Percentiles rank a stretch among this genome's conserved stretches.
These are phyloP conservation scores for Metschnikowia chrysomelidarum DNA, from an alignment of 805 yeast genomes.

Conservation along the genomic window DNA sequence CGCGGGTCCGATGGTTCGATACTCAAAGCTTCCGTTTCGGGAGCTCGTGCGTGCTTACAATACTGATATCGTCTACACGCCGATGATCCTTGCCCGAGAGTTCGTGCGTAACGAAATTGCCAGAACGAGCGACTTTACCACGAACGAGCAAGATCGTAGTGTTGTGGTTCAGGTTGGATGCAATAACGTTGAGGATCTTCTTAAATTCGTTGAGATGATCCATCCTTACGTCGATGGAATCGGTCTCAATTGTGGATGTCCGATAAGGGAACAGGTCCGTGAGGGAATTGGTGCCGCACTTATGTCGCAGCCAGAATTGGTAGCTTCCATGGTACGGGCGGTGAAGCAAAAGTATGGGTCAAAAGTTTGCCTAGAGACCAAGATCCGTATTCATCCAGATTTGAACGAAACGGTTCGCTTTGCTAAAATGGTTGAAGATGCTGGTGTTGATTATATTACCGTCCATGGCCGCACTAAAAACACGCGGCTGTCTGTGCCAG, in stretches of 20 bases:
- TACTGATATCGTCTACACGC: slow-evolving; percentile 85
- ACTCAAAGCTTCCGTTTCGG: slow-evolving; percentile 90
- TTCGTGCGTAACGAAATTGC: slow-evolving; percentile 85
- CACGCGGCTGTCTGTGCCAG: slow-evolving; percentile 83
- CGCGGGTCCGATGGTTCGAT: slow-evolving; percentile 95
- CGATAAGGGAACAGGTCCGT: slow-evolving; percentile 88
- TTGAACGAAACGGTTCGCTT: slow-evolving; percentile 68
- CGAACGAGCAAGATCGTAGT: slow-evolving; percentile 66
- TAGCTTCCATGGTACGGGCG: slow-evolving; percentile 78
- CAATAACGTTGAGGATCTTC: slow-evolving; percentile 75
- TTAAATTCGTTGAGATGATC: slow-evolving; percentile 85
- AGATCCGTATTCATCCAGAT: slow-evolving; percentile 84
- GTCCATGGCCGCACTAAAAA: slow-evolving; percentile 89
- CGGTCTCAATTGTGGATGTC: slow-evolving; percentile 97
- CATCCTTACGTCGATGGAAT: slow-evolving; percentile 89
- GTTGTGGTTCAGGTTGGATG: slow-evolving; percentile 90
- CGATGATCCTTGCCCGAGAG: slow-evolving; percentile 95
- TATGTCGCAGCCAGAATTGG: slow-evolving; percentile 78
- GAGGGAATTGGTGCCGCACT: slow-evolving; percentile 98
- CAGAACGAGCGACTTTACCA: slow-evolving; percentile 78
- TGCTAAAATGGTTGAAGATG: slow-evolving; percentile 70
- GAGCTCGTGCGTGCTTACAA: slow-evolving; percentile 67
- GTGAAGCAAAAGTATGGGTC: slow-evolving; percentile 76
- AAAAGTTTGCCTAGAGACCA: slow-evolving; percentile 78
- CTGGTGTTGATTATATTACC: slow-evolving; percentile 92